Evolutionary conservation across 2,329 filamentous ascomycete species (phyloP), one percentile per base, ranked within the genome.

Genomic region (Paecilomyces niveus): DNA sequence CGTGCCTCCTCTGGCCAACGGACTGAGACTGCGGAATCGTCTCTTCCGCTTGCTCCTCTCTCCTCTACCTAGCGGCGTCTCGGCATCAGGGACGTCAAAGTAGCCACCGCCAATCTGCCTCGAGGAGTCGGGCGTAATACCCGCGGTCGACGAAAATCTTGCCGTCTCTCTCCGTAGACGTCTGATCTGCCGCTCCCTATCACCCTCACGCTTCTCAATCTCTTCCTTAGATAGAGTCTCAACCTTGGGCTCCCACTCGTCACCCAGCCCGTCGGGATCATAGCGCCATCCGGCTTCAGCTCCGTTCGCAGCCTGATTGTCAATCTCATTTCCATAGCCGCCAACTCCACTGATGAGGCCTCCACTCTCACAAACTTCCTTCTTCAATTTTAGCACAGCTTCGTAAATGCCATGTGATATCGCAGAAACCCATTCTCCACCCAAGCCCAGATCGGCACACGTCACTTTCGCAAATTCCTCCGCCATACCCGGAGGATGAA

Each of bases 341-440:
- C 85, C 84, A 79, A 86, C 85, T 49, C 88, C 88, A 15, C 85
- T 81, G n/a, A 96, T 87, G 7, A 97, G 78, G 1, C 92, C 92
- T 39, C 91, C 92, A 45, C 91, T 91, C 72, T 97, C 94, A 68
- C 92, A 96, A 0, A 92, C 91, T 70, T 97, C 94, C 74, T 99
- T 99, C 78, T 97, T 97, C 32, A 97, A 78, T 53, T 90, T 89
- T 62, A 97, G 75, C 0, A 95, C 92, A 9, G 94, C 90, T 74
- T 99, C 94, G 74, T 97, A 97, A 65, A 99, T 97, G 33, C 92
- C 94, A 70, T 97, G 93, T 13, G 94, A 90, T 79, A 99, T 90
- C 31, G 91, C 90, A 2, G 92, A 89, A 3, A 96, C 86, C 92
- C 94, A 99, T 76, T 99, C 94, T 53, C 92, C 91, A 6, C 87